A percentile compares a stretch with the other conserved stretches of the same genome.
Evolutionary conservation across 2,329 filamentous ascomycete genomes (phyloP).

Genomic region (Beauveria varroae): DNA sequence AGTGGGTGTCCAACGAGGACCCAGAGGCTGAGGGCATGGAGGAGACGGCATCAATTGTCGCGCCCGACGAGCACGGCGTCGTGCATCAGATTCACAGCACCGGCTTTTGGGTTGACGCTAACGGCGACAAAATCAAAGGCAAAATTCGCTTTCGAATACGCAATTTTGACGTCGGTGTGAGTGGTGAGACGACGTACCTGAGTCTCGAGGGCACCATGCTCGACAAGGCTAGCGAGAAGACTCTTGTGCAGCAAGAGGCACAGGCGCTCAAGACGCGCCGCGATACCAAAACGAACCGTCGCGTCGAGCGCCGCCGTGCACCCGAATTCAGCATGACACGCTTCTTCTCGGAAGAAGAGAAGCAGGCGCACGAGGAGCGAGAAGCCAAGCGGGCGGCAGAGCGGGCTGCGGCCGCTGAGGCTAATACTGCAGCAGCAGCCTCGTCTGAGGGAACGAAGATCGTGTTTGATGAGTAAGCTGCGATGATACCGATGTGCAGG

Average conservation of each 20-base stretch:
- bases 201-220: conserved; percentile 87
- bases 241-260: conserved; percentile 38
- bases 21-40: conserved; percentile 33
- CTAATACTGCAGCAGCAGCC: neutral
- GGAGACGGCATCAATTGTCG: conserved; percentile 32
- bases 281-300: conserved; percentile 26
- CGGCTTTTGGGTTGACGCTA: conserved; percentile 69
- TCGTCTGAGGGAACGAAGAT: conserved; percentile 5
- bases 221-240: conserved; percentile 56
- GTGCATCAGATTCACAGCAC: conserved; percentile 45
- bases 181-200: conserved; percentile 69
- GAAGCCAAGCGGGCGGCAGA: conserved; percentile 8
- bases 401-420: neutral
- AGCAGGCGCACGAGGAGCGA: conserved; percentile 30
- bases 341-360: conserved; percentile 39
- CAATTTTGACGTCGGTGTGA: conserved; percentile 74
- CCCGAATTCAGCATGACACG: conserved; percentile 52
- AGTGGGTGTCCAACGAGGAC: conserved; percentile 58
- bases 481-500: neutral
- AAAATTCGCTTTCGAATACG: conserved; percentile 70
- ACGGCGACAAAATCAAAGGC: conserved; percentile 62
- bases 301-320: conserved; percentile 27
- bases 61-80: conserved; percentile 44
- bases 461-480: conserved; percentile 9
- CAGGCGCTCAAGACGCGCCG: conserved; percentile 31